Base-by-base conservation (phyloP, 2,329 filamentous ascomycete species). In the Aspergillus tamarii region DNA sequence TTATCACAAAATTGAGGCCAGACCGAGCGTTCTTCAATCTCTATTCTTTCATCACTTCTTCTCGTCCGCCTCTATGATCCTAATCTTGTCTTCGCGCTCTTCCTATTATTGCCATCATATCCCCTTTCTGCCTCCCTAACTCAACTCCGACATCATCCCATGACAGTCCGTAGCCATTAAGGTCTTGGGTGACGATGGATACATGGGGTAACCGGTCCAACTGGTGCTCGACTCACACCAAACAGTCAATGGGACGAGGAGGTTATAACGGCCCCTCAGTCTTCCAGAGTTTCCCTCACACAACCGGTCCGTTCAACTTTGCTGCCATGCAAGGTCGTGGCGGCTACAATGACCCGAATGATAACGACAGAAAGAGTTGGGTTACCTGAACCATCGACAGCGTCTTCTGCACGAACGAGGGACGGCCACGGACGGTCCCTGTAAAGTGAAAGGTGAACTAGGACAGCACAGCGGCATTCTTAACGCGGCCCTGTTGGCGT, bases 211-310 rank as follows among this genome's bases (percentile, higher is more conserved):
- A 28, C 19, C 11, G 21, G 32, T 41, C 16, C 21, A 16, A 12
- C 30, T 39, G 21, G 19, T 23, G 21, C 52, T 55, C 21, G 12
- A 23, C 7, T 26, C 14, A 34, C 12, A 23, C 28, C 19, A 23
- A 36, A 30, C 32, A 36, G 58, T 67, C 60, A 64, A 78, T 78
- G 76, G 79, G 78, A 56, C 75, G 79, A 66, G 77, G 77, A 45
- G 77, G 76, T 50, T 78, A 78, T 68, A 78, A 79, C 70, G 57
- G 57, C 14, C 59, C 67, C 26, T 55, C 57, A 53, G 50, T 43
- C 64, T 53, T 66, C 46, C 46, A 41, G 28, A 55, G 28, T 50
- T 59, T 59, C 56, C 57, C n/a, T 52, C 55, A 52, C 54, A 23
- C 23, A 11, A 34, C 12, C 43, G 30, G 16, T 39, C 48, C 32